A percentile compares a stretch with the other conserved stretches of the same genome.
phyloP scores from a whole-genome alignment of 2,329 filamentous ascomycete species.

The Nakataea oryzae region DNA sequence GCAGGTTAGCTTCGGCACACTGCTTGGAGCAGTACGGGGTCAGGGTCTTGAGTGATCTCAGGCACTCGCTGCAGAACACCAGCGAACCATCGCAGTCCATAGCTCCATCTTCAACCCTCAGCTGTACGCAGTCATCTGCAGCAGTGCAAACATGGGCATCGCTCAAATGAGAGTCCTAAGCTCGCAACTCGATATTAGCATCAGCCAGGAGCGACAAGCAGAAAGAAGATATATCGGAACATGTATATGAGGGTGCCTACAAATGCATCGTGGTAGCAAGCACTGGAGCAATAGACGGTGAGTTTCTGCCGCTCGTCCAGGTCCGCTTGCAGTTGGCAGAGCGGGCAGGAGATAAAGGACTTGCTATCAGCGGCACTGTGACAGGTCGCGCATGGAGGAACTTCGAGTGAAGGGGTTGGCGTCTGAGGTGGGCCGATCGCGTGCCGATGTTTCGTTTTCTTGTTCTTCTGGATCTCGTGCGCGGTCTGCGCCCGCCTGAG shows the following conservation, averaged over 20 bases:
- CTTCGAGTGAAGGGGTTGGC: slow-evolving; percentile 2
- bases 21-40: slow-evolving; percentile 19
- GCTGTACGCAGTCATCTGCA: slow-evolving; percentile 13
- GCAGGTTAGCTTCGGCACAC: slow-evolving; percentile 20
- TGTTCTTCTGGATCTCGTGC: slow-evolving; percentile 32
- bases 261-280: slow-evolving; percentile 12
- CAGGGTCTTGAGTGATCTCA: slow-evolving; percentile 14
- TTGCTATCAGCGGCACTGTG: slow-evolving; percentile 8
- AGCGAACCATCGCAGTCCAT: slow-evolving; percentile 9
- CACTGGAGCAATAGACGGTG: slow-evolving; percentile 17
- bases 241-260: background rate
- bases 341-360: slow-evolving; percentile 14
- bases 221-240: background rate
- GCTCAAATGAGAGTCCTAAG: slow-evolving; percentile 12
- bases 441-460: slow-evolving; percentile 19
- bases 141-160: slow-evolving; percentile 15
- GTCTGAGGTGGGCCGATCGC: slow-evolving; percentile 2
- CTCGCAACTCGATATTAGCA: background rate
- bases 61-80: slow-evolving; percentile 21
- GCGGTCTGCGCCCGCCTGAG: slow-evolving; percentile 51
- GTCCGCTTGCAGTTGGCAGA: slow-evolving; percentile 15
- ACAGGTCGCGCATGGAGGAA: slow-evolving; percentile 16
- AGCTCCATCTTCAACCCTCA: slow-evolving; percentile 10
- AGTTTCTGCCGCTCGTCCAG: slow-evolving; percentile 9
- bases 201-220: too few relatives aligned